A percentile compares a stretch with the other conserved stretches of the same genome.
phyloP scores from a whole-genome alignment of 768 basidiomycete genomes.

The Kwoniella heveanensis region DNA sequence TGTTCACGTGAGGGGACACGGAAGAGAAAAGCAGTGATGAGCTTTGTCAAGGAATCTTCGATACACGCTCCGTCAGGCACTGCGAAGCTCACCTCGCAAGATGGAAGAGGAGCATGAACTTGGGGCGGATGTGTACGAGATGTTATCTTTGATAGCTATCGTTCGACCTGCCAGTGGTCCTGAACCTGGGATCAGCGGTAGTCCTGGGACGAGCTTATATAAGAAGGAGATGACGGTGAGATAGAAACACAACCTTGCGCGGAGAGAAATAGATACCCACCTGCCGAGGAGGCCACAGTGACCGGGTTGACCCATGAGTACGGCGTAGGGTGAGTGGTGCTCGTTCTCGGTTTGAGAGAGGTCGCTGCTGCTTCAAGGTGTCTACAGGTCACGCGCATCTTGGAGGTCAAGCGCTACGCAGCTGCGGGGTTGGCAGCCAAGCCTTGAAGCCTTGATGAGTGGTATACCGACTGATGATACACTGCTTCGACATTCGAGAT shows the following conservation, averaged over 20 bases:
- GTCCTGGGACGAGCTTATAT: no score
- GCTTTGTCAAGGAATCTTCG: not conserved
- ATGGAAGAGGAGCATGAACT: slow-evolving; percentile 80
- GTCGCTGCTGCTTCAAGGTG: slow-evolving; percentile 8
- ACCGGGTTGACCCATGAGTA: slow-evolving; percentile 40
- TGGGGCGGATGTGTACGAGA: slow-evolving; percentile 67
- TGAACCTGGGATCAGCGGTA: no score
- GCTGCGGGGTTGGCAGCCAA: no score
- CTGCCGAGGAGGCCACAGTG: slow-evolving; percentile 24
- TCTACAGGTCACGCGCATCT: slow-evolving; percentile 17
- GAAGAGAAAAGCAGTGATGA: not conserved
- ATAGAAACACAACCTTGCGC: no score
- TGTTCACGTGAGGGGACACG: no score
- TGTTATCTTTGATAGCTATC: slow-evolving; percentile 84
- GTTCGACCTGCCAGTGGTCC: slow-evolving; percentile 33
- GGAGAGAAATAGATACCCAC: slow-evolving; percentile 1
- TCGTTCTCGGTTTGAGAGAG: slow-evolving; percentile 18
- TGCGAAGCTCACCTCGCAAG: slow-evolving; percentile 62
- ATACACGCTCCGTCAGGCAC: not conserved
- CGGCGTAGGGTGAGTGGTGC: slow-evolving; percentile 25
- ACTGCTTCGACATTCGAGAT: no score
- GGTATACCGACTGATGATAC: no score
- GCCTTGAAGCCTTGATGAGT: not conserved
- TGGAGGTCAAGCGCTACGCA: no score
- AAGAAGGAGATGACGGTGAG: no score